Conservation (phyloP, 257 asterid species). For the Capsicum pubescens region DNA sequence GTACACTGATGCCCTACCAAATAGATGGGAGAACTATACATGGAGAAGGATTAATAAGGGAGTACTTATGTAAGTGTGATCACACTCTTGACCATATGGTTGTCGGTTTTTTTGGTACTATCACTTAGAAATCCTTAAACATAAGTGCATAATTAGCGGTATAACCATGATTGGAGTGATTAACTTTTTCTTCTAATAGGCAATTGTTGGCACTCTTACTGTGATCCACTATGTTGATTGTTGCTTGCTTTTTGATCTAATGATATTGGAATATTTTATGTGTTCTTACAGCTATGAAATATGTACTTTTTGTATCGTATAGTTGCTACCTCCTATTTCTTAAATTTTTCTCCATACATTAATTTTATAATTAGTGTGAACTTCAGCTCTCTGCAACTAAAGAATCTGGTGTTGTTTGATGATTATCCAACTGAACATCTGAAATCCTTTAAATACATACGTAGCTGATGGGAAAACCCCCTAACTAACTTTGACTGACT, state of each 20-base stretch:
- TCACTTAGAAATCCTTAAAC: background rate
- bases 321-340: background rate
- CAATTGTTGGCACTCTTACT: background rate
- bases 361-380: background rate
- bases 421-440: background rate
- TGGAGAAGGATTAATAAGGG: constrained; percentile 97
- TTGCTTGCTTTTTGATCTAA: background rate
- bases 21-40: constrained; percentile 98
- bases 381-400: constrained; percentile 14
- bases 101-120: background rate
- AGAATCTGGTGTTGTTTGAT: constrained; percentile 11
- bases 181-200: background rate
- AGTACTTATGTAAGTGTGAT: constrained; percentile 72
- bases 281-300: background rate
- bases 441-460: no score
- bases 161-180: background rate
- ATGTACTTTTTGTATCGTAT: background rate
- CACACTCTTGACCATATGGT: constrained; percentile 20
- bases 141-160: background rate
- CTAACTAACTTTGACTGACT: no score
- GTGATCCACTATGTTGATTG: background rate
- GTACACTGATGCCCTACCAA: constrained; percentile 91
- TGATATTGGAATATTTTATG: background rate
- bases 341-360: background rate
- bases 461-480: no score